Evolutionary conservation across 2,329 filamentous ascomycete genomes (phyloP).

Genomic region (Exserohilum turcica): DNA sequence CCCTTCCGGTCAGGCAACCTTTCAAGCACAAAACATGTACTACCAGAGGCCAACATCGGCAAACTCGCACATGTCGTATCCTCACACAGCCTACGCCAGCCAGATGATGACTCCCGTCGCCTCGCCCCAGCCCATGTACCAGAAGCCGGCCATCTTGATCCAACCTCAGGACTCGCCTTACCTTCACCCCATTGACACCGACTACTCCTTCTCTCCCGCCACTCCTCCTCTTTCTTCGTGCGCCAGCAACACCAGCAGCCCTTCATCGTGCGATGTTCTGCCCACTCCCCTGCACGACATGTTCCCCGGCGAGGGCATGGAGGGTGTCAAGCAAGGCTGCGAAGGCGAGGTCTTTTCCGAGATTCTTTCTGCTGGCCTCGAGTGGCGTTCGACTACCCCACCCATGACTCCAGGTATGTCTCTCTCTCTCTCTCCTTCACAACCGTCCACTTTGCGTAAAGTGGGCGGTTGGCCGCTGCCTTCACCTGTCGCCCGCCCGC

Average conservation of each 20-base stretch:
- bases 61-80: slow-evolving; percentile 62
- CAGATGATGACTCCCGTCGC: slow-evolving; percentile 75
- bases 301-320: slow-evolving; percentile 56
- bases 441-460: neutral
- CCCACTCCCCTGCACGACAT: slow-evolving; percentile 85
- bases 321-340: slow-evolving; percentile 60
- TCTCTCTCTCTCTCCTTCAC: neutral
- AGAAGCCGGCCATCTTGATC: slow-evolving; percentile 75
- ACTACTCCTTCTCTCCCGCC: slow-evolving; percentile 76
- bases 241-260: slow-evolving; percentile 84
- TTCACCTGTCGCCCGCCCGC: neutral
- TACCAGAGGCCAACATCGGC: slow-evolving; percentile 63
- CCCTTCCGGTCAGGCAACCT: slow-evolving; percentile 44
- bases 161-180: slow-evolving; percentile 63
- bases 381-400: slow-evolving; percentile 77
- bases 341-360: slow-evolving; percentile 74
- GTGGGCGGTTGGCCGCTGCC: neutral
- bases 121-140: slow-evolving; percentile 73
- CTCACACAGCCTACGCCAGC: slow-evolving; percentile 60
- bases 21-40: slow-evolving; percentile 54
- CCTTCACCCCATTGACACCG: slow-evolving; percentile 72
- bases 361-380: slow-evolving; percentile 74
- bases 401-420: slow-evolving; percentile 87
- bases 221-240: slow-evolving; percentile 87
- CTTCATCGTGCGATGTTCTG: slow-evolving; percentile 74